phyloP scores from a whole-genome alignment of 2,329 filamentous ascomycete species.

The Neurospora crassa region DNA sequence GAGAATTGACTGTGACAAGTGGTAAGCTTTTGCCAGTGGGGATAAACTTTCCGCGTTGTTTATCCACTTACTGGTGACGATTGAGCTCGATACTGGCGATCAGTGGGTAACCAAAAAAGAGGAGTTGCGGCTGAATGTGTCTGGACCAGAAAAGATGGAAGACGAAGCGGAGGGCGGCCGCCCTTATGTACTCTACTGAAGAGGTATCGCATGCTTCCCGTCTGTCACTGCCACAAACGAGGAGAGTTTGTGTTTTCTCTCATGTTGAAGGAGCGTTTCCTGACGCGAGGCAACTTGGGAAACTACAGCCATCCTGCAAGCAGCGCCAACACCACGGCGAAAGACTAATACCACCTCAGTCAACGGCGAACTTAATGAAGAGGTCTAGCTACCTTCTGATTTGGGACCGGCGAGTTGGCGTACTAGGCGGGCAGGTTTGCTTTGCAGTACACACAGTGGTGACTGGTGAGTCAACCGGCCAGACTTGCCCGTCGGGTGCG shows the following conservation, averaged over 20 bases:
- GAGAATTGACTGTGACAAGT: neutral
- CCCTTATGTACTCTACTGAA: neutral
- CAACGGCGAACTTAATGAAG: neutral
- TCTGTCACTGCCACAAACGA: slow-evolving; percentile 4
- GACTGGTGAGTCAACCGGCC: neutral
- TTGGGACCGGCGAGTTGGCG: neutral
- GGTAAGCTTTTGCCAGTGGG: neutral
- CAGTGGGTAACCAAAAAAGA: neutral
- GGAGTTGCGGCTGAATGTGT: neutral
- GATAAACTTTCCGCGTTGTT: neutral
- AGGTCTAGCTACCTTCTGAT: neutral
- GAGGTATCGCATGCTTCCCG: neutral
- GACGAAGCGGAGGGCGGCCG: neutral
- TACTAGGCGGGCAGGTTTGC: neutral
- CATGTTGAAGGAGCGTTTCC: neutral
- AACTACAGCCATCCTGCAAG: neutral
- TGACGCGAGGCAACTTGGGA: neutral
- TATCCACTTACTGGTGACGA: neutral
- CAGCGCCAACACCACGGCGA: neutral
- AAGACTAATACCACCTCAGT: neutral
- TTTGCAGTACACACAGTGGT: neutral
- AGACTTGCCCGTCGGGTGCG: neutral
- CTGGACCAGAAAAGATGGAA: neutral
- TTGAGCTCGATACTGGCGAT: neutral
- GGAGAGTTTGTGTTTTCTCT: neutral